A percentile compares a stretch with the other conserved stretches of the same genome.
Conservation (phyloP, 192 early-diverging fungal genomes). For the Gonapodya sp. region DNA sequence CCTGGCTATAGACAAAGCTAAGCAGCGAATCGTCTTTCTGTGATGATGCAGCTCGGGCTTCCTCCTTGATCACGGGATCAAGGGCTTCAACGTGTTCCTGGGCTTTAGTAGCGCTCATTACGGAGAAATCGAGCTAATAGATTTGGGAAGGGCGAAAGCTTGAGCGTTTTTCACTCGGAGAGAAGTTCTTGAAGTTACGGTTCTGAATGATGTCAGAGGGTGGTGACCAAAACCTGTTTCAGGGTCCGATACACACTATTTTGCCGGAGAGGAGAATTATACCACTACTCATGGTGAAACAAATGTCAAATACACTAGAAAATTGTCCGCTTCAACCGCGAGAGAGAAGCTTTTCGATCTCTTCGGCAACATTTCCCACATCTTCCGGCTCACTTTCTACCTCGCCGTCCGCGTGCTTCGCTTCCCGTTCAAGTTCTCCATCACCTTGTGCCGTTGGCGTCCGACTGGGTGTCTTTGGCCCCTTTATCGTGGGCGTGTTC, state of each 20-base stretch:
- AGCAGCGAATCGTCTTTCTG: neutral
- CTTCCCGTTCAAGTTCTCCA: neutral
- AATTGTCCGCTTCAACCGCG: too few species aligned
- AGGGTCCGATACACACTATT: too few species aligned
- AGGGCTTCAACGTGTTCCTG: neutral
- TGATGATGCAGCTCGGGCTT: neutral
- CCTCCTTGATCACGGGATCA: neutral
- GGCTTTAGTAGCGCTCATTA: too few species aligned
- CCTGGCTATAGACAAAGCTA: neutral
- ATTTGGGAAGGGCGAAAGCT: too few species aligned
- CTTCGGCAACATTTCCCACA: neutral
- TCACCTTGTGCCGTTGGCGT: neutral
- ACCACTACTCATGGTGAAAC: too few species aligned
- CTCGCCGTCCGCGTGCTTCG: neutral
- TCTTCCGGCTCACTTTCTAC: neutral
- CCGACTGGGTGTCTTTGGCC: neutral
- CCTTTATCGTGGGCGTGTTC: neutral
- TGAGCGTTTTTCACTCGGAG: too few species aligned
- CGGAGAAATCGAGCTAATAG: too few species aligned
- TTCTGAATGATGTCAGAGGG: too few species aligned
- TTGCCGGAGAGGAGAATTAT: too few species aligned
- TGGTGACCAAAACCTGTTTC: too few species aligned
- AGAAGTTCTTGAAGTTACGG: too few species aligned
- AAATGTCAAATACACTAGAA: too few species aligned
- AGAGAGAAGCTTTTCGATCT: neutral